Conservation (phyloP, 2,329 filamentous ascomycete species). For the Penicillium sp. region DNA sequence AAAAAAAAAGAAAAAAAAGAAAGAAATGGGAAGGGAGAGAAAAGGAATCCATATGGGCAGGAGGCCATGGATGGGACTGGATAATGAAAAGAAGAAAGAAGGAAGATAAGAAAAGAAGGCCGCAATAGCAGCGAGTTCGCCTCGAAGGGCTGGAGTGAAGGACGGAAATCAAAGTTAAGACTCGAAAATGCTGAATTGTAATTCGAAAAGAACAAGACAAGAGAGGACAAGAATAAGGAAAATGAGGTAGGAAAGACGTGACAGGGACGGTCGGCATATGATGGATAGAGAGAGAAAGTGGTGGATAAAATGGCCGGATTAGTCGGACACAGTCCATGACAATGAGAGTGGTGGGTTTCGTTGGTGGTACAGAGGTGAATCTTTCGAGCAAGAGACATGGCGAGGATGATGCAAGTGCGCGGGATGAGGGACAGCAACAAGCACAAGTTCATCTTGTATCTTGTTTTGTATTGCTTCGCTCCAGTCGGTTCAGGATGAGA, state of each 20-base stretch:
- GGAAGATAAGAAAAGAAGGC: slow-evolving; percentile 3
- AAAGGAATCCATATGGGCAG: no score
- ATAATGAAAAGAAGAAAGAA: slow-evolving; percentile 10
- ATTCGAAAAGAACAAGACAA: slow-evolving; percentile 2
- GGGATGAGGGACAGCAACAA: not conserved
- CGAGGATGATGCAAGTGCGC: not conserved
- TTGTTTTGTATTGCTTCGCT: not conserved
- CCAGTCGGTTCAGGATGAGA: not conserved
- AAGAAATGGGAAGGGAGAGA: not conserved
- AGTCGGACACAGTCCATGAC: not conserved
- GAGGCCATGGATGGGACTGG: no score
- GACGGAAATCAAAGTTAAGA: not conserved
- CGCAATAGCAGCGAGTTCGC: not conserved
- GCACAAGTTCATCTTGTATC: not conserved
- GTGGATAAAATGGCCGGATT: not conserved
- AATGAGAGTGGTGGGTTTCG: not conserved
- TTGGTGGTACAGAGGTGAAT: slow-evolving; percentile 2
- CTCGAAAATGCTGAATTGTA: slow-evolving; percentile 1
- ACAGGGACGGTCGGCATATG: slow-evolving; percentile 4
- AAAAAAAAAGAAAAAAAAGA: slow-evolving; percentile 7
- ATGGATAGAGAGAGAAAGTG: slow-evolving; percentile 21
- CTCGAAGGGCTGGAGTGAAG: slow-evolving; percentile 2
- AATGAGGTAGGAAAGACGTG: slow-evolving; percentile 13
- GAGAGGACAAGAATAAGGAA: not conserved
- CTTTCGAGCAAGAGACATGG: not conserved